A percentile compares a stretch with the other conserved stretches of the same genome.
Conservation (phyloP, 805 yeast species). For the Kodamaea fukazawae region DNA sequence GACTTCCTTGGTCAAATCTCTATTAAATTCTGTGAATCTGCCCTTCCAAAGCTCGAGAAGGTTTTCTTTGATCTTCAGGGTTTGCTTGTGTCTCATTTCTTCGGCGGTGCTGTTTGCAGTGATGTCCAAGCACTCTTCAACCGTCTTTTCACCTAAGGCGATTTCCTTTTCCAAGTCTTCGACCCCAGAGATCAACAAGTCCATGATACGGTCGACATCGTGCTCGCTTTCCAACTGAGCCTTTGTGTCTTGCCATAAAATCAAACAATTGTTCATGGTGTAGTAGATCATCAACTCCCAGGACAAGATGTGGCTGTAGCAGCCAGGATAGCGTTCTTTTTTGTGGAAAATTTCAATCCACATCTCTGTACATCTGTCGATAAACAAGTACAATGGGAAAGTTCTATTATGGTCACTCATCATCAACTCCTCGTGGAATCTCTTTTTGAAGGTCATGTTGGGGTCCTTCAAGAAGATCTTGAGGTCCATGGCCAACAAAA, state of each 20-base stretch:
- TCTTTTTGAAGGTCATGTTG: slow-evolving; percentile 59
- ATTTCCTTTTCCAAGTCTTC: slow-evolving; percentile 28
- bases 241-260: slow-evolving; percentile 63
- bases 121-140: slow-evolving; percentile 47
- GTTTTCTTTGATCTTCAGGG: slow-evolving; percentile 36
- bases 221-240: slow-evolving; percentile 43
- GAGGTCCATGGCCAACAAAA: slow-evolving; percentile 53
- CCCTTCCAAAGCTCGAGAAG: slow-evolving; percentile 44
- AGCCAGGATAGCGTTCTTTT: slow-evolving; percentile 29
- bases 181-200: slow-evolving; percentile 39
- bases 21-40: slow-evolving; percentile 48
- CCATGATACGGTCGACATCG: slow-evolving; percentile 51
- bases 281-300: slow-evolving; percentile 57
- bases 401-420: slow-evolving; percentile 51
- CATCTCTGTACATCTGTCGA: slow-evolving; percentile 31
- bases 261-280: slow-evolving; percentile 55
- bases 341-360: slow-evolving; percentile 37
- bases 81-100: slow-evolving; percentile 54
- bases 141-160: slow-evolving; percentile 17
- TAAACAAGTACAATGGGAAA: slow-evolving; percentile 49
- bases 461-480: slow-evolving; percentile 54
- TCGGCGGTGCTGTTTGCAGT: slow-evolving; percentile 43
- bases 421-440: slow-evolving; percentile 61
- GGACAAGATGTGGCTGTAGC: slow-evolving; percentile 41
- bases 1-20: slow-evolving; percentile 53